Base-by-base conservation (phyloP, 2,329 filamentous ascomycete species). In the Cadophora malorum region DNA sequence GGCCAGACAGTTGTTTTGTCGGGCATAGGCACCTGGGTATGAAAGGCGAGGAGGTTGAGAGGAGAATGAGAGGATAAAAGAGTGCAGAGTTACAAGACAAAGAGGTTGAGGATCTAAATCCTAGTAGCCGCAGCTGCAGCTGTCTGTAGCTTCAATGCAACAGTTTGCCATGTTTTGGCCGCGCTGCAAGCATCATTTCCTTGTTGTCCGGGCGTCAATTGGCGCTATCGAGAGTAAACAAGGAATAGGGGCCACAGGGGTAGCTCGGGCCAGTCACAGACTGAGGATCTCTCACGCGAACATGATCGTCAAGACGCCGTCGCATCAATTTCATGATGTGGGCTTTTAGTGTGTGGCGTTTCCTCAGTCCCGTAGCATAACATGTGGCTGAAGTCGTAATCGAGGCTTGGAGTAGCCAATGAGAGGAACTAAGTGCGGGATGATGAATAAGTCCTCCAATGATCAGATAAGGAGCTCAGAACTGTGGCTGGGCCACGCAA, bases 251-350 rank as follows among this genome's bases (percentile, higher is more conserved):
- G 19, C 33, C 12, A 41, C 65, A 67, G 47, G 67, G 69, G 59
- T 66, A 69, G 69, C 67, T 69, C 58, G 58, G 61, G 55, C 69
- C 63, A 71, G 63, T 71, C 25, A 68, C 10, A 64, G 19, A 6
- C 33, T 33, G 45, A 21, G 31, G 47, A 55, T 31, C 16, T 16
- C 28, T 64, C 67, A 56, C 64, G 56, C 38, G n/a, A 38, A 61
- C 50, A 63, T 21, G 67, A 69, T 69, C 67, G 53, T 41, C 67
- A 23, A 61, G 60, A 67, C 52, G 60, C 65, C 53, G 60, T 60
- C 65, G 65, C 65, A 64, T 67, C 65, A 52, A 61, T 58, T 64
- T 66, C 62, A 35, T 16, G 66, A 33, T 64, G 16, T 21, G 62
- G 35, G 35, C 16, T 14, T 21, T 28, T 61, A 35, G 41, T 21